Conservation (phyloP, 495 filamentous ascomycete species). For the Sordaria brevicollis region DNA sequence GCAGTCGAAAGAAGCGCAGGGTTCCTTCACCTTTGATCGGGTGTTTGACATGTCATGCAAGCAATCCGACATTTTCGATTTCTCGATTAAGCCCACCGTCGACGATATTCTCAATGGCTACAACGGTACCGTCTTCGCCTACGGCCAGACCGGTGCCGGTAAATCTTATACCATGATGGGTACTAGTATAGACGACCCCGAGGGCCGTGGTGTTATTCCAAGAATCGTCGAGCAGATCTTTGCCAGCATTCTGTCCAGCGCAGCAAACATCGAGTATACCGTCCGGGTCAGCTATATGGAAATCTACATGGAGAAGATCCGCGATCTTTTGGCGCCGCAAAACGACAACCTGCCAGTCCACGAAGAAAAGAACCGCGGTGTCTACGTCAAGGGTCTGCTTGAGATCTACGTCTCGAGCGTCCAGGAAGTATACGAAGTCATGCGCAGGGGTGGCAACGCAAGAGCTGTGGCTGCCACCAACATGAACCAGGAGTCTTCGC, state of each 20-base stretch:
- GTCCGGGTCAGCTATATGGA: conserved; percentile 99
- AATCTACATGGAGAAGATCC: conserved; percentile 98
- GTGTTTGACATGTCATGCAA: conserved; percentile 87
- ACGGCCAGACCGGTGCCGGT: conserved; percentile 95
- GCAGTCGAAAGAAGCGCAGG: conserved; percentile 74
- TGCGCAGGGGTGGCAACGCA: conserved; percentile 82
- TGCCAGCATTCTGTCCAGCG: conserved; percentile 79
- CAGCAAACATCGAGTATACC: conserved; percentile 93
- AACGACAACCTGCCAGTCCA: conserved; percentile 96
- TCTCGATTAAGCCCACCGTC: conserved; percentile 89
- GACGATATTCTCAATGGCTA: conserved; percentile 98
- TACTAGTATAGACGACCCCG: conserved; percentile 84
- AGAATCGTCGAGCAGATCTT: conserved; percentile 98
- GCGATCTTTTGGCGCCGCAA: conserved; percentile 80
- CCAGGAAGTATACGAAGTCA: conserved; percentile 92
- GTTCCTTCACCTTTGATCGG: conserved; percentile 91
- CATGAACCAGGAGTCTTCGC: conserved; percentile 98
- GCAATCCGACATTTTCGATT: conserved; percentile 90
- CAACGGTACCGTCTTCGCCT: conserved; percentile 98
- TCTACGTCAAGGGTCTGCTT: conserved; percentile 91
- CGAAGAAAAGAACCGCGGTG: conserved; percentile 91
- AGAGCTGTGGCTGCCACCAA: conserved; percentile 96
- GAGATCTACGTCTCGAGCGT: conserved; percentile 96
- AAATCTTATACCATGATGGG: conserved; percentile 99
- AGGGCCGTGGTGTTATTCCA: conserved; percentile 85